Evolutionary conservation across 2,329 filamentous ascomycete genomes (phyloP).

Genomic region (Arthroderma uncinatum): DNA sequence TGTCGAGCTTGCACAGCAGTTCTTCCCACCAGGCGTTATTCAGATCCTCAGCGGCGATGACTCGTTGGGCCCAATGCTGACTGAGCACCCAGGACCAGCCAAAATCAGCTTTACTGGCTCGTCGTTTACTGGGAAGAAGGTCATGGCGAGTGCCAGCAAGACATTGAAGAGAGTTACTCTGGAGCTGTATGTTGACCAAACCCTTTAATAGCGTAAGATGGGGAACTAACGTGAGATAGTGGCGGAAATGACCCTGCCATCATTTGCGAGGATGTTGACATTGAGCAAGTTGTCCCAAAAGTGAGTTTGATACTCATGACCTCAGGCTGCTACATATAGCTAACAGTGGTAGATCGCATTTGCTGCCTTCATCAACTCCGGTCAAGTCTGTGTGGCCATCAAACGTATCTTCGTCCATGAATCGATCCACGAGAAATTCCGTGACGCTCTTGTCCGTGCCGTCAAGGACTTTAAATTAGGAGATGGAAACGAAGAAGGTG

Average conservation of each 20-base stretch:
- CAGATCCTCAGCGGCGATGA: slow-evolving; percentile 47
- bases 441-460: slow-evolving; percentile 36
- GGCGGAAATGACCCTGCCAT: slow-evolving; percentile 49
- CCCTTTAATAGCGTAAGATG: background rate
- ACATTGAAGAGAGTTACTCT: slow-evolving; percentile 46
- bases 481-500: slow-evolving; percentile 31
- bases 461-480: slow-evolving; percentile 35
- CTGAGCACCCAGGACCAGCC: slow-evolving; percentile 43
- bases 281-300: slow-evolving; percentile 35
- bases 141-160: slow-evolving; percentile 41
- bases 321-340: background rate
- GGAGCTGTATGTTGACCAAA: slow-evolving; percentile 25
- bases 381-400: slow-evolving; percentile 45
- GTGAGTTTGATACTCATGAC: slow-evolving; percentile 13
- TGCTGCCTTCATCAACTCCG: slow-evolving; percentile 43
- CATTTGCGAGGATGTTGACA: slow-evolving; percentile 43
- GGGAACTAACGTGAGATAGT: slow-evolving; percentile 5
- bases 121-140: slow-evolving; percentile 39
- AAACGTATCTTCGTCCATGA: slow-evolving; percentile 54
- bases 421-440: slow-evolving; percentile 47
- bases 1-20: slow-evolving; percentile 39
- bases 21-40: slow-evolving; percentile 47
- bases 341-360: slow-evolving; percentile 30
- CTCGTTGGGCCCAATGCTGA: slow-evolving; percentile 44
- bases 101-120: slow-evolving; percentile 52